A percentile compares a stretch with the other conserved stretches of the same genome.
Conservation (phyloP, 352 stramenopile species). For the Thalassiosira livingstoniorum region DNA sequence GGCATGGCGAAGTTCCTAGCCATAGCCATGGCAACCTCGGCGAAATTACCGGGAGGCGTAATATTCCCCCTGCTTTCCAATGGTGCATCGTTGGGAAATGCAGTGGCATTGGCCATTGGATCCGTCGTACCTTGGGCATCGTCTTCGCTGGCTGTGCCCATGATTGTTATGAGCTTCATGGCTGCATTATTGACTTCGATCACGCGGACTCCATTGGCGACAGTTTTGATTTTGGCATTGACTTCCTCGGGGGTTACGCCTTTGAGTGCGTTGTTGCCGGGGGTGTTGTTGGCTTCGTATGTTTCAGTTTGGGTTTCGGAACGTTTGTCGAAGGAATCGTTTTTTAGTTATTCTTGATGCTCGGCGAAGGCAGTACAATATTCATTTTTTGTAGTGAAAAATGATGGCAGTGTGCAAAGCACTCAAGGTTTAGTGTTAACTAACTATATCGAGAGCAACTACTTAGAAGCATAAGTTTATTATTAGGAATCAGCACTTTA, state of each 20-base stretch:
- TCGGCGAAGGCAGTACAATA: no score
- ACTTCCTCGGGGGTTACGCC: constrained; percentile 61
- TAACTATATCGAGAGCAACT: no score
- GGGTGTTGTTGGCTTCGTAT: constrained; percentile 68
- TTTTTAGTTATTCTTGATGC: constrained; percentile 71
- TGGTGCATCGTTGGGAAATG: constrained; percentile 61
- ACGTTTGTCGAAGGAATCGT: constrained; percentile 64
- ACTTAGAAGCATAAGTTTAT: no score
- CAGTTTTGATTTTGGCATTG: constrained; percentile 72
- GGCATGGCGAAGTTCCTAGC: constrained; percentile 71
- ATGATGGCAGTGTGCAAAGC: no score
- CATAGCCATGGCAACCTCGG: constrained; percentile 65
- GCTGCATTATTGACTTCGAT: constrained; percentile 69
- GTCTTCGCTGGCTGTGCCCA: constrained; percentile 37
- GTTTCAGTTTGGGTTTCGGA: constrained; percentile 66
- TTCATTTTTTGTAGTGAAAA: no score
- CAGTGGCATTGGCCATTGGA: constrained; percentile 26
- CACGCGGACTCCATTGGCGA: constrained; percentile 73
- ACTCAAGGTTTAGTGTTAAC: no score
- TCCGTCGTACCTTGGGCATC: constrained; percentile 17
- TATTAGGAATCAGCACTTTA: no score
- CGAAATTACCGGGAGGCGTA: constrained; percentile 72
- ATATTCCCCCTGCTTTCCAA: constrained; percentile 80
- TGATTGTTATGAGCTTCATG: constrained; percentile 73
- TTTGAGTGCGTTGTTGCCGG: constrained; percentile 68